Percentiles rank a stretch among this genome's conserved stretches.
Conservation (phyloP, 2,329 filamentous ascomycete species). For the Orbilia quercus region DNA sequence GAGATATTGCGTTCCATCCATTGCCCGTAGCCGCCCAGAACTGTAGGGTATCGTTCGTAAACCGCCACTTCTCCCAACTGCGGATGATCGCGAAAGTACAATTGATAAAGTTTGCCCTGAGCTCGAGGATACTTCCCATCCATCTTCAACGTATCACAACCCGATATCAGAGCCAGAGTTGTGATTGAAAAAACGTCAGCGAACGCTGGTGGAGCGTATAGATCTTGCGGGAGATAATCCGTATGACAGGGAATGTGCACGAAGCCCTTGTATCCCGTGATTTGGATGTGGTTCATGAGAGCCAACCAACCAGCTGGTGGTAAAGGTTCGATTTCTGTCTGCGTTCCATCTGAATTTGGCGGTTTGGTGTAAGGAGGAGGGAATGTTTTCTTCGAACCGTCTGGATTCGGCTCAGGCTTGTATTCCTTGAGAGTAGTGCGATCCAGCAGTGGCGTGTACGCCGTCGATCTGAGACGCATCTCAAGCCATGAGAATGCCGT, state of each 20-base stretch:
- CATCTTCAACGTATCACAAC: slow-evolving; percentile 11
- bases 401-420: neutral
- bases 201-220: slow-evolving; percentile 17
- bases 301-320: slow-evolving; percentile 17
- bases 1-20: slow-evolving; percentile 3
- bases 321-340: slow-evolving; percentile 2
- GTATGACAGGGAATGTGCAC: slow-evolving; percentile 7
- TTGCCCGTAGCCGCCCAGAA: neutral
- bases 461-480: slow-evolving; percentile 24
- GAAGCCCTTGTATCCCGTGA: neutral
- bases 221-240: slow-evolving; percentile 22
- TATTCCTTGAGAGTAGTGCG: neutral
- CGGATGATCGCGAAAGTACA: slow-evolving; percentile 21
- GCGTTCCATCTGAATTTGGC: neutral
- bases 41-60: slow-evolving; percentile 3
- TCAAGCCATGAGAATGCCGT: slow-evolving; percentile 21
- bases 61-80: slow-evolving; percentile 16
- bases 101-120: slow-evolving; percentile 5
- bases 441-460: slow-evolving; percentile 21
- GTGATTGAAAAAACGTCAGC: slow-evolving; percentile 21
- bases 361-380: neutral
- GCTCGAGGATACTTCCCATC: slow-evolving; percentile 14
- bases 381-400: neutral
- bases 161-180: slow-evolving; percentile 13
- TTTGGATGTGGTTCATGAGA: slow-evolving; percentile 3